Evolutionary conservation across 495 filamentous ascomycete genomes (phyloP), one percentile per base, ranked within the genome.

Genomic region (Astrothelium macrocarpum): DNA sequence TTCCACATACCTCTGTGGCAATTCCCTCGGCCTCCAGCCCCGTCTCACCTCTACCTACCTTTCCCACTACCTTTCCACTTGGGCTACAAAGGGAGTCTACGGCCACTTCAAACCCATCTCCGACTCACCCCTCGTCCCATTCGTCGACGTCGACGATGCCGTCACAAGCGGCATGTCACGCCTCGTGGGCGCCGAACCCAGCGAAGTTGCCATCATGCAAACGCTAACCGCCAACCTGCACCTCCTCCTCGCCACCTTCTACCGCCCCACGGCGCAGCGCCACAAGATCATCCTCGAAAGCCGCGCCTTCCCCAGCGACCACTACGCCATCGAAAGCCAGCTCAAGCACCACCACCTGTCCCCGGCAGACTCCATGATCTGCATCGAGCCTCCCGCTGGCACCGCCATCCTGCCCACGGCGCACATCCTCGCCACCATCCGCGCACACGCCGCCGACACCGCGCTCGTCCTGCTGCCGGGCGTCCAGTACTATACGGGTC

Each of bases 401-500:
- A 65, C 72, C n/a, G 65, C 18, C 53, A 76, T 84, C 36, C 72
- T 96, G 53, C 82, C 79, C 43, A 94, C 90, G 5, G 74, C 85
- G 61, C 81, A 92, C 26, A 89, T 98, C 59, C 78, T 91, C 49
- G 81, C 82, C 43, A 77, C 84, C 23, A 95, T 98, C 68, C 84
- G 86, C 62, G 76, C 84, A 16, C 87, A 98, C 72, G 90, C 90
- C 26, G 76, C 82, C 23, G 81, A 79, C 32, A 90, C 93, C 16
- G 89, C 92, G 16, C 72, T 98, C 31, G 74, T 97, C 39, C 81
- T 97, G 42, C 84, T 98, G 20, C 90, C 93, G 0, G 95, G 90
- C 1, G 85, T 98, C 64, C 94, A 98, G 71, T 98, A 89, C 78
- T 97, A 96, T 74, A 95, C 90, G 0, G 94, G 94, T 63, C 92